Evolutionary conservation across 2,329 filamentous ascomycete genomes (phyloP).

Genomic region (Biscogniauxia mediterranea): DNA sequence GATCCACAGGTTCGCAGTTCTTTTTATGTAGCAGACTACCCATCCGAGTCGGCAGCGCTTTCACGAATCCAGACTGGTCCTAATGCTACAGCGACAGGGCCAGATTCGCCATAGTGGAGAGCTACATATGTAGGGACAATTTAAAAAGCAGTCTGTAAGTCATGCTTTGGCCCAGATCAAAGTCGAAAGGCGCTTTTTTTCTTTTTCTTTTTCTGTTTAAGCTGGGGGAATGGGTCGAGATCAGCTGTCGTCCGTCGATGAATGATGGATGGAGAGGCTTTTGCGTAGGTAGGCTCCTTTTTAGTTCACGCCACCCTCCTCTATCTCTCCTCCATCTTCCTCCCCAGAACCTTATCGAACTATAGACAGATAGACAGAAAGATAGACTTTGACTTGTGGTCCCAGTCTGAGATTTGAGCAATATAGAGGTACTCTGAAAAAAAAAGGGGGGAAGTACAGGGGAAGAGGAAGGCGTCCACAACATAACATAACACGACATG

Average conservation of each 20-base stretch:
- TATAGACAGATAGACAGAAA: not conserved
- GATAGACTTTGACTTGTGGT: not conserved
- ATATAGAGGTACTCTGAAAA: too few species aligned
- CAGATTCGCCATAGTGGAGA: not conserved
- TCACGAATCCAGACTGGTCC: not conserved
- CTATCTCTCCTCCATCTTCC: not conserved
- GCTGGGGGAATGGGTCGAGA: not conserved
- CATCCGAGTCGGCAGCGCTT: not conserved
- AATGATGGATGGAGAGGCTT: too few species aligned
- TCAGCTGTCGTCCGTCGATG: not conserved
- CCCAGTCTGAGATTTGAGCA: not conserved
- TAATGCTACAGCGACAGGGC: not conserved
- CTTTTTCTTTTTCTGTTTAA: not conserved
- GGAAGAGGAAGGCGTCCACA: too few species aligned
- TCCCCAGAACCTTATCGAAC: not conserved
- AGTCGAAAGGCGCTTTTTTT: not conserved
- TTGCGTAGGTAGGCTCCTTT: too few species aligned
- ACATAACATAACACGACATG: too few species aligned
- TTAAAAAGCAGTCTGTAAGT: not conserved
- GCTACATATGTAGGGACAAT: not conserved
- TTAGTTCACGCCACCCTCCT: not conserved
- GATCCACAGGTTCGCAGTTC: not conserved
- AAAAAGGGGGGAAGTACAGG: too few species aligned
- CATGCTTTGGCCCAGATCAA: not conserved
- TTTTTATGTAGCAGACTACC: not conserved